phyloP scores from a whole-genome alignment of 208 protist genomes.

The Trichomonas tenax region DNA sequence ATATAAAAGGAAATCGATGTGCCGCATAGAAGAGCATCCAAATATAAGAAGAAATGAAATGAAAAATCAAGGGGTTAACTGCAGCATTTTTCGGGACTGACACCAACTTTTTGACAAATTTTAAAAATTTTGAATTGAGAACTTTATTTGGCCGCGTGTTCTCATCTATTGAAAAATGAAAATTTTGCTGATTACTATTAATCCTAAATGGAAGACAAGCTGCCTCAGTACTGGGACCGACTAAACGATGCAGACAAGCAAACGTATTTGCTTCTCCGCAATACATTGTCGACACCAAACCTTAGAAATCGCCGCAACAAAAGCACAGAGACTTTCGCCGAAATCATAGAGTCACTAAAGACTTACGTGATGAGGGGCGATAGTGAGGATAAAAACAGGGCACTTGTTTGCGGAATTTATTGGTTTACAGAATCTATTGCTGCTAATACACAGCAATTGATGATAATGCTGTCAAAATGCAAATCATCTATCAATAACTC shows the following conservation, averaged over 20 bases:
- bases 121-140: no score
- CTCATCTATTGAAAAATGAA: background rate
- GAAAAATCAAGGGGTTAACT: no score
- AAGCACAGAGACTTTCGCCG: background rate
- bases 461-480: background rate
- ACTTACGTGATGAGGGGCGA: background rate
- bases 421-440: background rate
- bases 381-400: background rate
- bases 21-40: no score
- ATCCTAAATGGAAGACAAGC: background rate
- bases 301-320: background rate
- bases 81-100: no score
- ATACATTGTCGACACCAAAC: background rate
- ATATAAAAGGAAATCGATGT: no score
- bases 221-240: background rate
- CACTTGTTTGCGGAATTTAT: background rate
- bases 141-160: background rate
- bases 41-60: no score
- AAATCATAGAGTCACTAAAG: background rate
- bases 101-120: no score
- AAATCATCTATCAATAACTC: background rate
- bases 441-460: background rate
- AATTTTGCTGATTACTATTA: background rate
- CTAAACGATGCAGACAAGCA: background rate
- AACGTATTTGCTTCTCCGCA: background rate